Evolutionary conservation across 176 grass and related monocot species (phyloP).

Genomic region (Tillandsia leiboldiana): DNA sequence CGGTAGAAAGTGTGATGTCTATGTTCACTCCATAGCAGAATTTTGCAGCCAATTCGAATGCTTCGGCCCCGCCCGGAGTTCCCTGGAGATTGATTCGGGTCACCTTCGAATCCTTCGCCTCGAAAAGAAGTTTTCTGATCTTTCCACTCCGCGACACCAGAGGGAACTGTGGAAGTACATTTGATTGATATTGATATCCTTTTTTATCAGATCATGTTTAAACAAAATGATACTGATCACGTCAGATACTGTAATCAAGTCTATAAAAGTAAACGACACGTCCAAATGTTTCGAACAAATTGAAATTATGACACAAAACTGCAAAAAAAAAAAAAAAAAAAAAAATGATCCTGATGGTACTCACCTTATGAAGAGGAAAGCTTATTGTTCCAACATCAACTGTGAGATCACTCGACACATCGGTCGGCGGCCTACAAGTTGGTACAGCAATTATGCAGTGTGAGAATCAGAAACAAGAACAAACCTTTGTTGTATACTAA

Average conservation of each 20-base stretch:
- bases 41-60: conserved; percentile 76
- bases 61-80: conserved; percentile 49
- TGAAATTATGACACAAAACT: neutral
- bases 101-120: conserved; percentile 64
- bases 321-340: neutral
- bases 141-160: conserved; percentile 85
- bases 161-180: conserved; percentile 71
- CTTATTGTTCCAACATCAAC: conserved; percentile 79
- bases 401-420: conserved; percentile 91
- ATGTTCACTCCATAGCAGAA: conserved; percentile 88
- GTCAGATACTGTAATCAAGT: neutral
- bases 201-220: neutral
- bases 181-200: neutral
- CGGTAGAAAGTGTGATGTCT: conserved; percentile 55
- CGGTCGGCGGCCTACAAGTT: conserved; percentile 69
- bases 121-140: conserved; percentile 60
- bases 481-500: neutral
- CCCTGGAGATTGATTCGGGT: conserved; percentile 50
- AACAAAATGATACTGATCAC: neutral
- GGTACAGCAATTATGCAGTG: neutral
- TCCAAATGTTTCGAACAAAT: neutral
- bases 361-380: conserved; percentile 99
- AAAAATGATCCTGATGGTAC: neutral
- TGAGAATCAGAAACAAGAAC: neutral
- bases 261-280: no score